Evolutionary conservation across 2,329 filamentous ascomycete genomes (phyloP).

Genomic region (Madurella mycetomatis): DNA sequence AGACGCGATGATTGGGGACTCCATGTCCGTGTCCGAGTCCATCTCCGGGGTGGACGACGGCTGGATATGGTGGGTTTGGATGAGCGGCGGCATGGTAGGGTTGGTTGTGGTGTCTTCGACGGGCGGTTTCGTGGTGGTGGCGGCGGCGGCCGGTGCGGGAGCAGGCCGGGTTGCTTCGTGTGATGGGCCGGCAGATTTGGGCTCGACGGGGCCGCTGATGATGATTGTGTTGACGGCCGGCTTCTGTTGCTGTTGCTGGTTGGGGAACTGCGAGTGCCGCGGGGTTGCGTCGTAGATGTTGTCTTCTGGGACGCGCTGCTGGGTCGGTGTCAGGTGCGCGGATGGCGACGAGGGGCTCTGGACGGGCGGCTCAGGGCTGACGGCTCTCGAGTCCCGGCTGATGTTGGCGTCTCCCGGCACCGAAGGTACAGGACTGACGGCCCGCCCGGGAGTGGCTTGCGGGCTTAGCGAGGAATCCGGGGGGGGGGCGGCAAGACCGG

Average conservation of each 20-base stretch:
- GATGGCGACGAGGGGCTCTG: background rate
- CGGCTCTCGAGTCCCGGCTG: constrained; percentile 6
- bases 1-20: constrained; percentile 14
- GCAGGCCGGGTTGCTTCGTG: constrained; percentile 10
- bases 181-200: constrained; percentile 16
- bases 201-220: constrained; percentile 10
- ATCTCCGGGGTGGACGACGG: background rate
- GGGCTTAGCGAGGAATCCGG: constrained; percentile 14
- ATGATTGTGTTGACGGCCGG: constrained; percentile 2
- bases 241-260: constrained; percentile 6
- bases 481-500: constrained; percentile 3
- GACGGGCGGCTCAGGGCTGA: constrained; percentile 24
- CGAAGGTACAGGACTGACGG: constrained; percentile 15
- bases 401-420: background rate
- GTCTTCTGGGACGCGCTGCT: constrained; percentile 24
- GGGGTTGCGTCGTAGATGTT: constrained; percentile 35
- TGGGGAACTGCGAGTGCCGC: constrained; percentile 22
- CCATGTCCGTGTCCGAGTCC: constrained; percentile 15
- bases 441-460: constrained; percentile 18
- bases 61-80: background rate
- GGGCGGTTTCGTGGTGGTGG: background rate
- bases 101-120: background rate
- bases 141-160: background rate
- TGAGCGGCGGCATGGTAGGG: background rate
- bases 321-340: constrained; percentile 15